phyloP scores from a whole-genome alignment of 2,329 filamentous ascomycete genomes.

The Stagonosporopsis chrysanthemi region DNA sequence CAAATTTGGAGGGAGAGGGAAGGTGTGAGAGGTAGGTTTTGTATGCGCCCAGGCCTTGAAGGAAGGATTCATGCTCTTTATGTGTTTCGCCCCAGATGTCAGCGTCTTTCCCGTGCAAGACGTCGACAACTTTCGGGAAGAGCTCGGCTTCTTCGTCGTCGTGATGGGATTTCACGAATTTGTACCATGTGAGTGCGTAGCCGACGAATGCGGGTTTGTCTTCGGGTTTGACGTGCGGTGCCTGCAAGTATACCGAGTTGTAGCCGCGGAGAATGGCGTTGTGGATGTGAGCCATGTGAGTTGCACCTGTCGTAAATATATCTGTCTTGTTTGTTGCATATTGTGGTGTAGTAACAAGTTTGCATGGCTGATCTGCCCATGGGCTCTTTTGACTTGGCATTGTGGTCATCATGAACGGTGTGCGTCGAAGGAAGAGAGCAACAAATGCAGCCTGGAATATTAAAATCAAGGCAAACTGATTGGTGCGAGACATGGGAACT shows the following conservation, averaged over 20 bases:
- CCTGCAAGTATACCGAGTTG: constrained; percentile 53
- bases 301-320: constrained; percentile 45
- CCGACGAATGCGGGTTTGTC: constrained; percentile 49
- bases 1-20: constrained; percentile 30
- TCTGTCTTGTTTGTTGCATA: constrained; percentile 44
- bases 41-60: constrained; percentile 35
- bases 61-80: constrained; percentile 45
- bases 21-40: constrained; percentile 35
- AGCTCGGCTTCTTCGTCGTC: constrained; percentile 48
- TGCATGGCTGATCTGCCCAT: constrained; percentile 44
- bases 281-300: constrained; percentile 51
- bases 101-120: constrained; percentile 30
- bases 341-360: constrained; percentile 39
- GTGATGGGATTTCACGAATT: constrained; percentile 47
- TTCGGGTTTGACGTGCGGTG: constrained; percentile 37
- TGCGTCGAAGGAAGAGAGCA: constrained; percentile 17
- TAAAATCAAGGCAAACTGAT: constrained; percentile 15
- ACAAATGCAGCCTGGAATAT: constrained; percentile 17
- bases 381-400: constrained; percentile 19
- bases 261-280: constrained; percentile 52
- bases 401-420: constrained; percentile 17
- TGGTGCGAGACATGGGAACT: neutral
- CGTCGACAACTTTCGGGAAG: constrained; percentile 45
- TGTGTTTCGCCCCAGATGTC: constrained; percentile 43
- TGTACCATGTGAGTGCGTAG: constrained; percentile 46